These are phyloP conservation scores for Stephania japonica DNA, from an alignment of 164 flowering plant genomes.

Conservation along the genomic window DNA sequence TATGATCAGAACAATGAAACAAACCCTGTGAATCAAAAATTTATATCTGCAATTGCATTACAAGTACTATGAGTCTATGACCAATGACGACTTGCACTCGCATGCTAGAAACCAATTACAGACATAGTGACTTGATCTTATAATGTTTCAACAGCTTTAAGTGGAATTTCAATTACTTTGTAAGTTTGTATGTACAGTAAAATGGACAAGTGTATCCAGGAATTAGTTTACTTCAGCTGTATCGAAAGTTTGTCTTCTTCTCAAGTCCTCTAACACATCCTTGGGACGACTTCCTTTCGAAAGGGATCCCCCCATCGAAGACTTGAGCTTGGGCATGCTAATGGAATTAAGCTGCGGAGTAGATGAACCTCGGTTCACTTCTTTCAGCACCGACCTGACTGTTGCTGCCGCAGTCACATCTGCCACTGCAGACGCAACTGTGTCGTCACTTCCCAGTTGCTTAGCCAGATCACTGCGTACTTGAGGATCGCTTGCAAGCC, in stretches of 20 bases:
- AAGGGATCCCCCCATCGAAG: slow-evolving; percentile 21
- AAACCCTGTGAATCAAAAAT: too few relatives aligned
- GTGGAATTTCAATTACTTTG: too few relatives aligned
- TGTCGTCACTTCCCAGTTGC: slow-evolving; percentile 31
- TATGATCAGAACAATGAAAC: too few relatives aligned
- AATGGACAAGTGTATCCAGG: neutral
- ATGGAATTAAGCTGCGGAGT: slow-evolving; percentile 61
- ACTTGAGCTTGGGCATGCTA: slow-evolving; percentile 65
- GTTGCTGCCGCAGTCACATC: slow-evolving; percentile 63
- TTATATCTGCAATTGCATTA: too few relatives aligned
- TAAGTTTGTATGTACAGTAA: too few relatives aligned
- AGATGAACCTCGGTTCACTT: slow-evolving; percentile 34
- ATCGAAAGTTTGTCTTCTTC: slow-evolving; percentile 65
- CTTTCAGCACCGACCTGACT: slow-evolving; percentile 68
- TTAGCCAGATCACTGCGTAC: slow-evolving; percentile 16
- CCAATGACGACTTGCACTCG: too few relatives aligned
- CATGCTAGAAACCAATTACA: too few relatives aligned
- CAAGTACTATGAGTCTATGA: too few relatives aligned
- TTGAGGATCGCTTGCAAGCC: slow-evolving; percentile 12
- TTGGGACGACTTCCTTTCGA: slow-evolving; percentile 23
- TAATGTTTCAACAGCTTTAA: too few relatives aligned
- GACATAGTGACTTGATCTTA: too few relatives aligned
- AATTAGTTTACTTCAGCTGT: slow-evolving; percentile 58
- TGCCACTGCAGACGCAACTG: slow-evolving; percentile 65
- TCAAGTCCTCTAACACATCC: slow-evolving; percentile 63